Base-by-base conservation (phyloP, 208 protist genomes). In the Trypanosoma theileri region DNA sequence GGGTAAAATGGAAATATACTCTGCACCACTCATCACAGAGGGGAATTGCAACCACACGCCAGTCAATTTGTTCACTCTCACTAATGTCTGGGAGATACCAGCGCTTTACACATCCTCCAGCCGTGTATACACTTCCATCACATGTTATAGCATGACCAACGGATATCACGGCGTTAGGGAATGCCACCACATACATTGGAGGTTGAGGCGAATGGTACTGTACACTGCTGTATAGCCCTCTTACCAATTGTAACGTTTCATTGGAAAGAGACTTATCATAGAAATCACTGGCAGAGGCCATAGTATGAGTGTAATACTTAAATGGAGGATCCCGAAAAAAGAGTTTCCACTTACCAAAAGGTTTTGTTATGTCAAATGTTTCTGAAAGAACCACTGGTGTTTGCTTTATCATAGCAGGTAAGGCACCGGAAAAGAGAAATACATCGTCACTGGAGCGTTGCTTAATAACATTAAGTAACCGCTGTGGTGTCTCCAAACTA, bases 1-100 rank as follows among this genome's bases (percentile, higher is more conserved):
- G 69, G 14, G 71, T 81, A 48, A 73, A 81, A 46, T 81, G 71
- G 31, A 62, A 81, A 56, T 81, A 81, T 19, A 57, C 70, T 22
- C 21, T 54, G 16, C 70, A 76, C 75, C 75, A 80, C 16, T 59
- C 50, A 59, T 78, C 71, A 45, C 75, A 76, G 6, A 80, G 16
- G 12, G 60, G 22, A 13, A 80, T 24, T 19, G 59, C 59, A 59
- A 66, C 40, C 4, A 6, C 45, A 42, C 31, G 17, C 54, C 54
- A 55, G 21, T 59, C 52, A 17, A 59, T 11, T 45, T 65, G 51
- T 40, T 51, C 21, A n/a, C 8, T 21, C 11, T 55, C 21, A 46
- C 19, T 2, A 26, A 65, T 62, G n/a, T 13, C 13, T 60, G 69
- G 69, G 1, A 56, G 16, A 55, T 56, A 44, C 44, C 59, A 59